Conservation (phyloP, 208 protist genomes). For the Trypanosoma conorhini region DNA sequence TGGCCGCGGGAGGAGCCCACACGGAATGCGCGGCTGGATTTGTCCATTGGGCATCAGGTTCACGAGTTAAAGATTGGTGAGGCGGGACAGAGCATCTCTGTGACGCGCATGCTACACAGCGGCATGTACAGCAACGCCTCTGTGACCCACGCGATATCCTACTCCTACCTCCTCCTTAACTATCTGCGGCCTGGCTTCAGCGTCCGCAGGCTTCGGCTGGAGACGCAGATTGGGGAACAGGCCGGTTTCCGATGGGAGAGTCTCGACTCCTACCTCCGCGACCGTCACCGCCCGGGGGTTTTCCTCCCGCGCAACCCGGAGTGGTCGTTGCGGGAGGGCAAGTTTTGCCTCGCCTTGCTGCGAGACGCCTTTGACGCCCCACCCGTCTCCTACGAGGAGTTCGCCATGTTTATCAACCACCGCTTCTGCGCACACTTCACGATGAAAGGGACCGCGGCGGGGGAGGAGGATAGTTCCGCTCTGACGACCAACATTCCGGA, state of each 20-base stretch:
- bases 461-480: conserved; percentile 34
- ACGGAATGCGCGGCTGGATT: conserved; percentile 64
- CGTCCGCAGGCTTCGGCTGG: conserved; percentile 53
- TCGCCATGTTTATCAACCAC: conserved; percentile 68
- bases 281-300: conserved; percentile 33
- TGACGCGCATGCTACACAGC: conserved; percentile 77
- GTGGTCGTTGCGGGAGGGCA: conserved; percentile 44
- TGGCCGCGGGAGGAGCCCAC: conserved; percentile 54
- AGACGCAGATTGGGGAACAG: conserved; percentile 66
- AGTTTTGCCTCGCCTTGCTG: conserved; percentile 72
- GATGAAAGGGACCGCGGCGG: conserved; percentile 39
- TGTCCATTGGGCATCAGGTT: conserved; percentile 84
- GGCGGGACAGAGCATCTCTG: conserved; percentile 62
- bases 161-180: conserved; percentile 80
- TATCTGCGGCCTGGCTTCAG: conserved; percentile 61
- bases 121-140: conserved; percentile 82
- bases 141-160: conserved; percentile 66
- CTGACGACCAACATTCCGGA: conserved; percentile 38
- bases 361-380: conserved; percentile 41
- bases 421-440: conserved; percentile 65
- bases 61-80: conserved; percentile 82
- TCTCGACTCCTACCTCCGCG: conserved; percentile 74
- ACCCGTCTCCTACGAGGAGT: conserved; percentile 59
- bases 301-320: conserved; percentile 47
- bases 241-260: conserved; percentile 67